Evolutionary conservation across 148 eudicot species (phyloP), one percentile per base, ranked within the genome.

Genomic region (Diospyros kaki): DNA sequence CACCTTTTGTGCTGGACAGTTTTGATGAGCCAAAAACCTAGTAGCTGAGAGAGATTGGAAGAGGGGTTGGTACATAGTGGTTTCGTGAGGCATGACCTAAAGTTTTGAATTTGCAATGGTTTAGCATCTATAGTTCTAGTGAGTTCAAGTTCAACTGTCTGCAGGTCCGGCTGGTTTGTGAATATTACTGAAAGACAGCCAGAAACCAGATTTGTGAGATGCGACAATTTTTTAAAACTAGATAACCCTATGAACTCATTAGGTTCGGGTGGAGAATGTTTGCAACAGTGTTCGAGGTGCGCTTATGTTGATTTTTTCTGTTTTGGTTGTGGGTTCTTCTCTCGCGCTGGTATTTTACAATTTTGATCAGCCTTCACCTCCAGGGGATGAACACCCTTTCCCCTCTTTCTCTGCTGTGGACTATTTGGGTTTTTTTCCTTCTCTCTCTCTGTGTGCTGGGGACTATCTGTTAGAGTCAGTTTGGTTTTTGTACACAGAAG

Each of bases 101-200:
- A 74, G 40, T 64, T 74, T 74, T 64, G 69, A 52, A 15, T 15
- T 17, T 58, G 69, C 41, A 28, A 55, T 2, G 18, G 60, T 50
- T 40, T 40, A 50, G 76, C 59, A 14, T 52, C 28, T 48, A 1
- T 64, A 52, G 61, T 52, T 64, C 3, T 64, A 63, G 69, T 28
- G 48, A 41, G 14, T 39, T 52, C 9, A 12, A 28, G 63, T 39
- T 58, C 8, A 10, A 66, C 12, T 9, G 59, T 17, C 8, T 64
- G 39, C 50, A 50, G 48, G 40, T 64, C 61, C n/a, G 40, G 68
- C 45, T 48, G 69, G 65, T 8, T 51, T 64, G 69, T 74, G 76
- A 51, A 64, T 64, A 64, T 41, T 51, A 14, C 41, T 38, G 39
- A 17, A 50, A 3, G 50, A 62, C 9, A 9, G 48, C 66, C 28